These are phyloP conservation scores for Bipolaris bicolor DNA, from an alignment of 2,329 filamentous ascomycete species.

Conservation along the genomic window DNA sequence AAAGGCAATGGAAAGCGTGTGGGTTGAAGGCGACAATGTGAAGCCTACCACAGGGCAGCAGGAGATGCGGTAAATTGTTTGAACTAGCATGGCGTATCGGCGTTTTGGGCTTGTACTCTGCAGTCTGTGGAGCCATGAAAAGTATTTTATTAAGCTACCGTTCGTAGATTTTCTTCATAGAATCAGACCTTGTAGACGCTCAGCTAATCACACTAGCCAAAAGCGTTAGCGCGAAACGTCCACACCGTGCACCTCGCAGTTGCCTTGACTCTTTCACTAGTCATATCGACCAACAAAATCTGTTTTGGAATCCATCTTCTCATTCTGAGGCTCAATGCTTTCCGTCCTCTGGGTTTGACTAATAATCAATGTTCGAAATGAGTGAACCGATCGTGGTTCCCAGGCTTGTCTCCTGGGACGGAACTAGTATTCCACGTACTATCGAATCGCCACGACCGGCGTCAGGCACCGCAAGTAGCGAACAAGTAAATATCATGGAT, in stretches of 20 bases:
- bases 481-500: neutral
- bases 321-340: neutral
- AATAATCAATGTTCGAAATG: neutral
- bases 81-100: constrained; percentile 29
- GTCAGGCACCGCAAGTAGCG: neutral
- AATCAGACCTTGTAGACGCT: neutral
- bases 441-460: constrained; percentile 1
- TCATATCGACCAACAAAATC: neutral
- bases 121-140: neutral
- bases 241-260: constrained; percentile 9
- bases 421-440: constrained; percentile 1
- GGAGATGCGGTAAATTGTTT: constrained; percentile 36
- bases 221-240: constrained; percentile 12
- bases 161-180: neutral
- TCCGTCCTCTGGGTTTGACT: neutral
- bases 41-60: constrained; percentile 43
- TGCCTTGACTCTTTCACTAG: constrained; percentile 3
- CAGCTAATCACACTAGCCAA: neutral
- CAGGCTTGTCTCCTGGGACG: constrained; percentile 1
- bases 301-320: neutral
- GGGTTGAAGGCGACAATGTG: constrained; percentile 48
- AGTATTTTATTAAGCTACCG: neutral
- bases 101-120: constrained; percentile 1
- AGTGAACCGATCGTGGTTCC: constrained; percentile 2
- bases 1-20: constrained; percentile 66